phyloP scores from a whole-genome alignment of 2,329 filamentous ascomycete genomes.

The Colletotrichum godetiae region DNA sequence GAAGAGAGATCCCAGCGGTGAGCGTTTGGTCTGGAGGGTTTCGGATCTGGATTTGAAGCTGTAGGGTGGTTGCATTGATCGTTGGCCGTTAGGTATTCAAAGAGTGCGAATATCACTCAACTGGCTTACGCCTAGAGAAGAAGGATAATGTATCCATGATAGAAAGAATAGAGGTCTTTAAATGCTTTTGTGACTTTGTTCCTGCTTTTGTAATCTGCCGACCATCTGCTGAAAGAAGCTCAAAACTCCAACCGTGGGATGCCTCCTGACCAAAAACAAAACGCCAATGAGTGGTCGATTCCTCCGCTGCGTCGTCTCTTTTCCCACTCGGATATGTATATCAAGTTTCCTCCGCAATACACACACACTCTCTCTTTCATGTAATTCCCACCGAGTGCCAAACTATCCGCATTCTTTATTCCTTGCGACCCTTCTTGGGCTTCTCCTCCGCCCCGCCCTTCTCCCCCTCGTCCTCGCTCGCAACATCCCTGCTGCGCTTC shows the following conservation, averaged over 20 bases:
- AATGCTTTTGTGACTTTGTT: constrained; percentile 34
- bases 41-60: constrained; percentile 15
- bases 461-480: constrained; percentile 61
- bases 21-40: constrained; percentile 53
- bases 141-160: not conserved
- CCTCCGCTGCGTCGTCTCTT: constrained; percentile 19
- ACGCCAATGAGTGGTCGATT: constrained; percentile 28
- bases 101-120: too few relatives aligned
- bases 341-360: not conserved
- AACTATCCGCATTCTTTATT: not conserved
- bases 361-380: not conserved
- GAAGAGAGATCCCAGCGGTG: constrained; percentile 51
- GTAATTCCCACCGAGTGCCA: not conserved
- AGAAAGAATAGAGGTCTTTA: not conserved
- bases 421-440: constrained; percentile 36
- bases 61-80: not conserved
- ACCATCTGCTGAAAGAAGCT: constrained; percentile 37
- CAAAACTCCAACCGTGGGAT: constrained; percentile 35
- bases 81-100: too few relatives aligned
- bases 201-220: constrained; percentile 37
- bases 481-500: constrained; percentile 79
- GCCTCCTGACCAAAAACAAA: constrained; percentile 34
- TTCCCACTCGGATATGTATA: constrained; percentile 18
- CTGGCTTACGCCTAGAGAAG: not conserved
- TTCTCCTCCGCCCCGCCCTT: constrained; percentile 56